Percentiles rank a stretch among this genome's conserved stretches.
These are phyloP conservation scores for Moesziomyces sp. DNA, from an alignment of 1,284 basidiomycete species.

Conservation along the genomic window DNA sequence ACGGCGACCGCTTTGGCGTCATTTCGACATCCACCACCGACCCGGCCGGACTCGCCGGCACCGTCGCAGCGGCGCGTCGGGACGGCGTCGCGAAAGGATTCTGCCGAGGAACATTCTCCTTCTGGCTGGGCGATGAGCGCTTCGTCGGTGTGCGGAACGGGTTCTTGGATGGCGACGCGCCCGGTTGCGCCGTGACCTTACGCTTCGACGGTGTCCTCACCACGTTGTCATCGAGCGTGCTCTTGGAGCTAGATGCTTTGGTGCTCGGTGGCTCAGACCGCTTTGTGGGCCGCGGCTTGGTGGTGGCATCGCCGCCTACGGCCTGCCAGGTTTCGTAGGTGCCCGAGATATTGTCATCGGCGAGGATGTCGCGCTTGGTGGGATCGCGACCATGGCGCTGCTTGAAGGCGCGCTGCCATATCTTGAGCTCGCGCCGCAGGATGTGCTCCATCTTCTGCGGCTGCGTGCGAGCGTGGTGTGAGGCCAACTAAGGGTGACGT, in stretches of 20 bases:
- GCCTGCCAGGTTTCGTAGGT: conserved; percentile 60
- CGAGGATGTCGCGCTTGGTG: conserved; percentile 54
- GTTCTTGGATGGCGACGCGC: conserved; percentile 9
- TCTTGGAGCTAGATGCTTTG: conserved; percentile 18
- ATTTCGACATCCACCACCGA: conserved; percentile 44
- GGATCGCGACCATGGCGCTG: conserved; percentile 55
- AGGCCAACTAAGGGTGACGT: too few species aligned
- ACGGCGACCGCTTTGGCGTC: conserved; percentile 33
- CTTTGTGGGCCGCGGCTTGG: conserved; percentile 2
- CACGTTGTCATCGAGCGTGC: conserved; percentile 12
- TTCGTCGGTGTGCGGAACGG: conserved; percentile 33
- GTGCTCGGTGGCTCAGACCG: background rate
- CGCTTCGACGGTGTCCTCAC: conserved; percentile 38
- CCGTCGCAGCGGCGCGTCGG: background rate
- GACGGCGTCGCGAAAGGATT: conserved; percentile 42
- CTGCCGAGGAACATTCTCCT: background rate
- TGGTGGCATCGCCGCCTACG: conserved; percentile 25
- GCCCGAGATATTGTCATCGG: conserved; percentile 48
- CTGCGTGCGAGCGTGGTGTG: background rate
- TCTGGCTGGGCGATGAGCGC: background rate
- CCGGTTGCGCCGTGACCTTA: background rate
- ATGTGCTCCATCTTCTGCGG: conserved; percentile 36
- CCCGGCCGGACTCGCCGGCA: conserved; percentile 19
- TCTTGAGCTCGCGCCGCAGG: conserved; percentile 50
- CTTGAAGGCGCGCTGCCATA: conserved; percentile 44